Evolutionary conservation across 345 rosid genomes (phyloP), one percentile per base, ranked within the genome.

Genomic region (Trapa bicornis): DNA sequence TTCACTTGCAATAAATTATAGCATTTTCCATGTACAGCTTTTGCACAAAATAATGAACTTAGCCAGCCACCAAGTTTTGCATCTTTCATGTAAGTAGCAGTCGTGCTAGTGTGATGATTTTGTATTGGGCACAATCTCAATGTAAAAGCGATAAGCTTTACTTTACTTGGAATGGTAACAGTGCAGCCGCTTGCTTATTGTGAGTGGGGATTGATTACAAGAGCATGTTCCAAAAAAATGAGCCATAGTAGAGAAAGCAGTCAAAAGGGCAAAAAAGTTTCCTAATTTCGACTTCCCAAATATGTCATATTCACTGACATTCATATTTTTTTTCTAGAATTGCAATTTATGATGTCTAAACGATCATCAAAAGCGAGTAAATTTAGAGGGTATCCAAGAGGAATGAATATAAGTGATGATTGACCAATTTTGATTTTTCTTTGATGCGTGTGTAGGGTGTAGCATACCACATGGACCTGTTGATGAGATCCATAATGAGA

Each of bases 401-500:
- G 29, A 22, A 22, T 22, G 29, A 22, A 22, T 22, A 22, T 22
- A 22, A 22, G 29, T 22, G 29, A 22, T 8, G 45, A 42, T 42
- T 4, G 45, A 42, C 45, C 45, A 8, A 42, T 45, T 45, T 7
- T 45, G 2, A 7, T 5, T 45, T 7, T 45, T 45, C 1, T 7
- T 45, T 1, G 1, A 45, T 41, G 7, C 1, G 11, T 45, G 11
- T 45, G 47, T 9, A 45, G 4, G 7, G 7, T 41, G 7, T 0
- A 22, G 43, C 43, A 41, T 41, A 41, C 6, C 13, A 61, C 48
- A 68, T 65, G 47, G 72, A 79, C 76, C 78, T 76, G 80, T 83
- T 78, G 75, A 81, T 78, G 84, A 78, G 78, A 81, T 80, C 80
- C 73, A 81, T 81, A 83, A 83, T 83, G 47, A 73, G 78, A 77